Conservation (phyloP, 768 basidiomycete genomes). For the Albatrellus ellisii region DNA sequence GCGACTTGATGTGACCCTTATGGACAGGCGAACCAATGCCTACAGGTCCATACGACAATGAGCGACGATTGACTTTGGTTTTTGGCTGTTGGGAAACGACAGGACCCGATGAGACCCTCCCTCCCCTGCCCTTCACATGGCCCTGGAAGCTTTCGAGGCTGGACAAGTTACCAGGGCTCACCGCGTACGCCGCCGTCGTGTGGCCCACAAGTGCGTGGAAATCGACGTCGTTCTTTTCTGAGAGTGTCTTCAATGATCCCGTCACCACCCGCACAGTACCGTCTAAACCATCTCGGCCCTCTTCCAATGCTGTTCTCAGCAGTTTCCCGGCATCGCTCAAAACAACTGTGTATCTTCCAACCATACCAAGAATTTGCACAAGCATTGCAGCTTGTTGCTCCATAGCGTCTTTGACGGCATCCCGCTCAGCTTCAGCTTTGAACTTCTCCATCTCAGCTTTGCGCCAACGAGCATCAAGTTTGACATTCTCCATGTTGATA, state of each 20-base stretch:
- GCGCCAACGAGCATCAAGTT: constrained; percentile 49
- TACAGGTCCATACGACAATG: constrained; percentile 29
- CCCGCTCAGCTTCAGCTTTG: constrained; percentile 52
- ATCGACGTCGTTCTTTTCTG: constrained; percentile 55
- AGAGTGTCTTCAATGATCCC: constrained; percentile 36
- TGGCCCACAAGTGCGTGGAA: constrained; percentile 58
- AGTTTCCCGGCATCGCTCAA: constrained; percentile 43
- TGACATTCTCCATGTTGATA: constrained; percentile 50
- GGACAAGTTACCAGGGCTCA: constrained; percentile 19
- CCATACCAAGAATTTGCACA: constrained; percentile 64
- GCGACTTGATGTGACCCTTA: constrained; percentile 22
- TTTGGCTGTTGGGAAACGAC: constrained; percentile 20
- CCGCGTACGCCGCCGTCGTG: constrained; percentile 46
- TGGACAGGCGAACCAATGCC: constrained; percentile 30
- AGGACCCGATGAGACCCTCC: constrained; percentile 38
- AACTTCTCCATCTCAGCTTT: constrained; percentile 60
- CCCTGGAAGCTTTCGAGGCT: constrained; percentile 36
- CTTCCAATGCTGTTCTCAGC: constrained; percentile 27
- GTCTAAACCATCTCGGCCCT: constrained; percentile 24
- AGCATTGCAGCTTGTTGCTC: constrained; percentile 52
- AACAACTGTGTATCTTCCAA: constrained; percentile 66
- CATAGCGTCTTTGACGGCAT: constrained; percentile 48
- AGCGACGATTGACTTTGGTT: constrained; percentile 27
- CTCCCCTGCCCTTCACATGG: constrained; percentile 30
- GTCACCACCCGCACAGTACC: constrained; percentile 35